Percentiles rank a stretch among this genome's conserved stretches.
Evolutionary conservation across 108 stramenopile species (phyloP).

Genomic region (Nitzschia sp.): DNA sequence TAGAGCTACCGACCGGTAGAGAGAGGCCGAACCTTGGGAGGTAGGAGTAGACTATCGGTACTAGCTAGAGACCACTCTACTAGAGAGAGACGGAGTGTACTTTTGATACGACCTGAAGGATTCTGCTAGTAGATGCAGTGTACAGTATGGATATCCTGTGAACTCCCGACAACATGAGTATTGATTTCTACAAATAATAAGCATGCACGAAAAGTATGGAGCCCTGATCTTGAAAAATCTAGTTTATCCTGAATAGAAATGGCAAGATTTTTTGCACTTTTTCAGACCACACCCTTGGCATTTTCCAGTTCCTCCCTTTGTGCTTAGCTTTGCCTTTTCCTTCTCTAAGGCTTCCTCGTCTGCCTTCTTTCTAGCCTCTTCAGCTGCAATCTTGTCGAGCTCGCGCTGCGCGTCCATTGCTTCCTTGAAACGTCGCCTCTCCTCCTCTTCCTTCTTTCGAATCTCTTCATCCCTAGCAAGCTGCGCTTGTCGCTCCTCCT

Average conservation of each 20-base stretch:
- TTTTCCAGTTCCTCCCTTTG: conserved; percentile 69
- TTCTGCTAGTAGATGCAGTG: too few species aligned
- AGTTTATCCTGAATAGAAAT: conserved; percentile 49
- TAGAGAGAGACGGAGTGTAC: too few species aligned
- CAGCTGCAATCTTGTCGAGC: conserved; percentile 63
- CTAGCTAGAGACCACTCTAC: too few species aligned
- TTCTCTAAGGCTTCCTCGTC: conserved; percentile 64
- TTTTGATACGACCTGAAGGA: too few species aligned
- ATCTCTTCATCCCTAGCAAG: conserved; percentile 66
- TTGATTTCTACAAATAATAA: too few species aligned
- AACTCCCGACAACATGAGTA: too few species aligned
- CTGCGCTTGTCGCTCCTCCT: conserved; percentile 64
- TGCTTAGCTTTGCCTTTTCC: conserved; percentile 66
- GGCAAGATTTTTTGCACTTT: conserved; percentile 86
- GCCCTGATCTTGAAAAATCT: too few species aligned
- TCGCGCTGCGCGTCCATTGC: conserved; percentile 92
- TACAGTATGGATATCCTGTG: too few species aligned
- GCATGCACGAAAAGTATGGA: too few species aligned
- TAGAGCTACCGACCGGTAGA: too few species aligned
- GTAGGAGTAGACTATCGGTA: too few species aligned
- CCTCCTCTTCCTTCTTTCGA: conserved; percentile 71
- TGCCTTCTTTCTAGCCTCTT: conserved; percentile 53
- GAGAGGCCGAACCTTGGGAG: too few species aligned
- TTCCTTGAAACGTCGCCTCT: conserved; percentile 77
- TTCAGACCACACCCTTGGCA: conserved; percentile 90